phyloP scores from a whole-genome alignment of 2,329 filamentous ascomycete species.

The Torrubiella hemipterigena region DNA sequence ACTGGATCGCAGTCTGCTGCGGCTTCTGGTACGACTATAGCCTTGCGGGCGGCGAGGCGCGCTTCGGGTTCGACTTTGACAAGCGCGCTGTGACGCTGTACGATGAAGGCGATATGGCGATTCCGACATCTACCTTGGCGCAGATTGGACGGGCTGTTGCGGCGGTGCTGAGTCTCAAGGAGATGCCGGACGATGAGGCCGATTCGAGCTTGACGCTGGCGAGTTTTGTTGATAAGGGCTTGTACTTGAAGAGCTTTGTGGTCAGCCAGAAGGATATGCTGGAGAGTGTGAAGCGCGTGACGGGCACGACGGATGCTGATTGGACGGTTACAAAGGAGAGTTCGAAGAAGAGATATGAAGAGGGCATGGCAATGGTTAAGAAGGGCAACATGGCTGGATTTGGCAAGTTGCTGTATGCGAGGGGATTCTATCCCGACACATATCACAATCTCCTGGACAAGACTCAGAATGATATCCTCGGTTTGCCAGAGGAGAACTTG shows the following conservation, averaged over 20 bases:
- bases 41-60: constrained; percentile 20
- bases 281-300: constrained; percentile 44
- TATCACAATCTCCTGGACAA: constrained; percentile 25
- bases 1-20: constrained; percentile 38
- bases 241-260: constrained; percentile 43
- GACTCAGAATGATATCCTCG: constrained; percentile 34
- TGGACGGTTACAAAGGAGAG: constrained; percentile 43
- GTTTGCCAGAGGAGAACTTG: constrained; percentile 38
- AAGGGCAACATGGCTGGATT: constrained; percentile 29
- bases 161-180: constrained; percentile 31
- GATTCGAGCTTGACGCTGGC: constrained; percentile 20
- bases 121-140: constrained; percentile 40
- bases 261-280: constrained; percentile 53
- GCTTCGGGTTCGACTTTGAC: constrained; percentile 36
- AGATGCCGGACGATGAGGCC: constrained; percentile 23
- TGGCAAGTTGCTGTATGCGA: constrained; percentile 35
- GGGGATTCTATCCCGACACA: constrained; percentile 32
- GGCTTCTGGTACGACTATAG: constrained; percentile 43
- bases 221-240: constrained; percentile 27
- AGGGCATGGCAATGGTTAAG: constrained; percentile 29
- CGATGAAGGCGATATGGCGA: constrained; percentile 40
- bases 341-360: constrained; percentile 30
- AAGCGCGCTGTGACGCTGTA: constrained; percentile 30
- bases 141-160: constrained; percentile 44
- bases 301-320: constrained; percentile 40